Evolutionary conservation across 2,329 filamentous ascomycete genomes (phyloP), one percentile per base, ranked within the genome.

Genomic region (Graphilbum fragrans): DNA sequence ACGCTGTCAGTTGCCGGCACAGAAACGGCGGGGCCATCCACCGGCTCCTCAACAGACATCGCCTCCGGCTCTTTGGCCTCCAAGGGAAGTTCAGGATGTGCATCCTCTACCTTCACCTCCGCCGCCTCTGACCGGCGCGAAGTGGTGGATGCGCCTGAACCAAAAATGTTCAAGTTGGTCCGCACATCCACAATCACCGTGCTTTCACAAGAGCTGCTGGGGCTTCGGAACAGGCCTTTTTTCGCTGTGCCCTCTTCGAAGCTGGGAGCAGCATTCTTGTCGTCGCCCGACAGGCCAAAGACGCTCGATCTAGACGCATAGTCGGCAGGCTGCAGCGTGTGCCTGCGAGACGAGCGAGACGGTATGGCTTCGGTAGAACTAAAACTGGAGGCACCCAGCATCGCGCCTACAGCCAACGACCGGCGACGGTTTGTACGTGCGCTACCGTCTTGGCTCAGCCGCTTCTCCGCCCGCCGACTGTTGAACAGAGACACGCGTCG

Each of bases 101-200:
- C n/a, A n/a, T n/a, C n/a, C n/a, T n/a, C n/a, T n/a, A n/a, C n/a
- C n/a, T n/a, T n/a, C n/a, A n/a, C n/a, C n/a, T n/a, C n/a, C n/a
- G n/a, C n/a, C n/a, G n/a, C n/a, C n/a, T n/a, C n/a, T n/a, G n/a
- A n/a, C n/a, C n/a, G n/a, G n/a, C n/a, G n/a, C n/a, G n/a, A n/a
- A n/a, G n/a, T n/a, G 34, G 41, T 35, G 2, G 44, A 38, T 20
- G 45, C 44, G 2, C 38, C 41, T 1, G 43, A 45, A 3, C 54
- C 55, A 36, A 61, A 61, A 3, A 61, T 60, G 43, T 61, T 56
- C 1, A 57, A 49, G 25, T 57, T 58, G 5, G 46, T 49, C 21
- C 55, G 54, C 14, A 55, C 53, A 34, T 61, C 58, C 16, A 61
- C 51, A 21, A 55, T 44, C 2, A 49, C 42, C 1, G 47, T 35